Conservation (phyloP, 2,329 filamentous ascomycete genomes). For the Exophiala sp. region DNA sequence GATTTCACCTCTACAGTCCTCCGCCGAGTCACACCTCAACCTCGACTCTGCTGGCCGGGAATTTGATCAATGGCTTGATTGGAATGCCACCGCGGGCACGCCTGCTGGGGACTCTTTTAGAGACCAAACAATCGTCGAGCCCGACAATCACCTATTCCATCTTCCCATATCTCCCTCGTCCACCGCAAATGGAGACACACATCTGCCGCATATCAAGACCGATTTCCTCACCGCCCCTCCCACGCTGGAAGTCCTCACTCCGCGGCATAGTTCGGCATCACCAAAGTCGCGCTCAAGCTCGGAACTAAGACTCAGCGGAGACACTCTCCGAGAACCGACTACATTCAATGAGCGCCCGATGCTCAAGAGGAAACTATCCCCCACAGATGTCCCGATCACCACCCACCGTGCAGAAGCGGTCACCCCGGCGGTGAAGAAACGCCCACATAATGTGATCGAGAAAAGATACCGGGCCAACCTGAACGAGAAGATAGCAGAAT, state of each 20-base stretch:
- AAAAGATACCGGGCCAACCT: conserved; percentile 94
- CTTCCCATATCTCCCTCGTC: conserved; percentile 28
- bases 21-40: conserved; percentile 16
- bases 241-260: conserved; percentile 26
- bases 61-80: conserved; percentile 30
- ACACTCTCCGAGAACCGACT: conserved; percentile 23
- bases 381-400: conserved; percentile 49
- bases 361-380: conserved; percentile 66
- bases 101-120: conserved; percentile 2
- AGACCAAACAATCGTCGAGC: conserved; percentile 7
- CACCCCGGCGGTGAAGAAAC: conserved; percentile 65
- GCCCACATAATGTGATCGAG: conserved; percentile 96
- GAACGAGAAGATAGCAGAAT: conserved; percentile 91
- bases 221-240: conserved; percentile 27
- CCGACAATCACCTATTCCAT: conserved; percentile 2
- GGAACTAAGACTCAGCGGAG: conserved; percentile 28
- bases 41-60: conserved; percentile 24
- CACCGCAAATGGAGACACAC: conserved; percentile 24
- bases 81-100: conserved; percentile 21
- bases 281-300: conserved; percentile 24
- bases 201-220: conserved; percentile 11
- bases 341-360: conserved; percentile 23
- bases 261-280: conserved; percentile 28
- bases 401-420: conserved; percentile 58
- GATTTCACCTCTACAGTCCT: conserved; percentile 7